These are phyloP conservation scores for Ampelomyces quisqualis DNA, from an alignment of 2,329 filamentous ascomycete genomes.

Conservation along the genomic window DNA sequence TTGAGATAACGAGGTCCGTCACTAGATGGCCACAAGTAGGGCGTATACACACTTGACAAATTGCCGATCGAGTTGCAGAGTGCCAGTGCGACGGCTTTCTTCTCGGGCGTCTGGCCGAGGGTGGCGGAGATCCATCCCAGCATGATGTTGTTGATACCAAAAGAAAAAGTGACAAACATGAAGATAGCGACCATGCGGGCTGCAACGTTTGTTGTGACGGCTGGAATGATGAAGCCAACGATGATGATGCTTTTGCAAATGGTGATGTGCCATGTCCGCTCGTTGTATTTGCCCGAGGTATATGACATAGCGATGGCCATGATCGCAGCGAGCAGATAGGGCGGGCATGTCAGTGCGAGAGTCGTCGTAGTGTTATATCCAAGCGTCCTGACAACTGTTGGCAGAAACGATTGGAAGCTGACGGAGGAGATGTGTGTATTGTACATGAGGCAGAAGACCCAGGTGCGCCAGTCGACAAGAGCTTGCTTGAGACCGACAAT, in stretches of 20 bases:
- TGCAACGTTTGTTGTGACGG: slow-evolving; percentile 41
- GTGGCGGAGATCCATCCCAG: slow-evolving; percentile 48
- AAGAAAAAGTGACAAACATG: slow-evolving; percentile 28
- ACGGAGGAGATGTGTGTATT: slow-evolving; percentile 55
- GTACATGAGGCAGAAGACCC: slow-evolving; percentile 58
- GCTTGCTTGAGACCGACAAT: slow-evolving; percentile 55
- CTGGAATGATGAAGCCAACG: slow-evolving; percentile 42
- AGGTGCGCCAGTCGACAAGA: slow-evolving; percentile 53
- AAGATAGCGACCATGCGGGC: slow-evolving; percentile 34
- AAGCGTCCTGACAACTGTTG: slow-evolving; percentile 52
- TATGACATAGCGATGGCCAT: slow-evolving; percentile 37
- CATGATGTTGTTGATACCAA: slow-evolving; percentile 32
- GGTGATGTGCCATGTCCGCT: slow-evolving; percentile 46
- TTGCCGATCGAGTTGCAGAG: slow-evolving; percentile 49
- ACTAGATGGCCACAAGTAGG: slow-evolving; percentile 43
- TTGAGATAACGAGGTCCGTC: slow-evolving; percentile 26
- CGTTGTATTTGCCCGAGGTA: slow-evolving; percentile 44
- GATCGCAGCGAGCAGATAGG: slow-evolving; percentile 20
- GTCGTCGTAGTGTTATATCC: slow-evolving; percentile 54
- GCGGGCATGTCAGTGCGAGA: slow-evolving; percentile 50
- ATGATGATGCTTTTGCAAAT: slow-evolving; percentile 39
- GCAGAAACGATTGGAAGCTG: slow-evolving; percentile 52
- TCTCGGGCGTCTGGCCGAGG: slow-evolving; percentile 47
- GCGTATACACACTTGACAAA: slow-evolving; percentile 45
- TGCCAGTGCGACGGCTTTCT: slow-evolving; percentile 47